Base-by-base conservation (phyloP, 139 green algal genomes). In the Tetratostichococcus sp. region DNA sequence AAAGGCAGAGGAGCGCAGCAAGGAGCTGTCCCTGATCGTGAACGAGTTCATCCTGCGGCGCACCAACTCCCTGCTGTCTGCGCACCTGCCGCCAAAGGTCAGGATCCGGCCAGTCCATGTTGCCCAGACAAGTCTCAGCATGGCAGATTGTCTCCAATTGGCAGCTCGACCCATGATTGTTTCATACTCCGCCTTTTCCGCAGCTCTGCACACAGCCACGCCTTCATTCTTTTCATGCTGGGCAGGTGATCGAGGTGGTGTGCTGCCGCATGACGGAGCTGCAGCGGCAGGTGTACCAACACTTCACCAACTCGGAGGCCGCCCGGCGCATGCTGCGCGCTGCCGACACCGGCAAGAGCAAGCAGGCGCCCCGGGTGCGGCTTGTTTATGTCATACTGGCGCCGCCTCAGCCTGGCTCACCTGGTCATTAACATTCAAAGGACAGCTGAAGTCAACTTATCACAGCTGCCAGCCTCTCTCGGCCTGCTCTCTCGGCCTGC, bases 1-100 rank as follows among this genome's bases (percentile, higher is more conserved):
- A 0, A 70, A 89, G 25, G 91, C 88, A 0, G 72, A 87, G 39
- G 88, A 92, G 74, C 85, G 91, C 34, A 92, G 83, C 43, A 71
- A 70, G 0, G 91, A 97, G 89, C 90, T 99, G 65, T 92, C 77
- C 43, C 74, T 75, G 30, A 84, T 97, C n/a, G 93, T 98, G 66
- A 98, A 99, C 83, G 74, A 90, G 58, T 99, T 99, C 89, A 98
- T 99, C 73, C 87, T 99, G 58, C 75, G 96, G 1, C 84, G 96
- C 57, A 99, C 96, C 77, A 99, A 99, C 84, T 85, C 87, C 19
- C 89, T 99, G 57, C 86, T 99, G 31, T 92, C 81, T 28, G 85
- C 93, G 69, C 94, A 98, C 84, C 90, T 99, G 71, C 96, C 96
- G 14, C 95, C 96, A 65, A 99, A 99, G 89, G 91, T 90, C 39